Evolutionary conservation across 78 protist species (phyloP), one percentile per base, ranked within the genome.

Genomic region (Planoprotostelium fungivorum): DNA sequence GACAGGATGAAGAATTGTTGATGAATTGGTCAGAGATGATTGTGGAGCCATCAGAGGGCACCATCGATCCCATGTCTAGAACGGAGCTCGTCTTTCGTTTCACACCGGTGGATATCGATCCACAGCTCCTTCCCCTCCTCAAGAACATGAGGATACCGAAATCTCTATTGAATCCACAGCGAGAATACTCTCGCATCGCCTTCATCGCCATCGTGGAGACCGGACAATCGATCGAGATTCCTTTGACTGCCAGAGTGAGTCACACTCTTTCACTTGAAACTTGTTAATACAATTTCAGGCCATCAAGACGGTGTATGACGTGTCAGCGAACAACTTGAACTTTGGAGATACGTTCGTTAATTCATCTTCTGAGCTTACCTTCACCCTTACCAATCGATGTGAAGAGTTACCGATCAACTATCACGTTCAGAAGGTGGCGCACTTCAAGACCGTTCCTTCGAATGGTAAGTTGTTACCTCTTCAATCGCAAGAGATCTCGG

Each of bases 221-320:
- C 34, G 34, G 86, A 1, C 86, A 84, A 31, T 31, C 37, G 10
- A 84, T 84, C 28, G 37, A 31, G 86, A 1, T 84, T 1, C 86
- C 29, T 28, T 5, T 84, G 34, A 84, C 86, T 1, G 86, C 37
- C 36, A 84, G 34, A 10, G 86, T 84, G 37, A 51, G 73, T 51
- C 31, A 51, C 16, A 5, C 73, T 5, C 5, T 51, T 51, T 16
- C 16, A 51, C 16, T 5, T 51, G 73, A 25, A 51, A 51, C 31
- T 5, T 25, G 73, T 16, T 51, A 16, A 5, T 16, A 51, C 73
- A 16, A 25, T 1, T 84, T 31, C 29, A 84, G 86, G 37, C 86
- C 86, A 84, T 84, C 86, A 84, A 31, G 86, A 84, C 86, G 86
- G 10, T n/a, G 25, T 84, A 28, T 28, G 73, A 51, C 31, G 73